Base-by-base conservation (phyloP, 768 basidiomycete genomes). In the Infundibulicybe gibba region DNA sequence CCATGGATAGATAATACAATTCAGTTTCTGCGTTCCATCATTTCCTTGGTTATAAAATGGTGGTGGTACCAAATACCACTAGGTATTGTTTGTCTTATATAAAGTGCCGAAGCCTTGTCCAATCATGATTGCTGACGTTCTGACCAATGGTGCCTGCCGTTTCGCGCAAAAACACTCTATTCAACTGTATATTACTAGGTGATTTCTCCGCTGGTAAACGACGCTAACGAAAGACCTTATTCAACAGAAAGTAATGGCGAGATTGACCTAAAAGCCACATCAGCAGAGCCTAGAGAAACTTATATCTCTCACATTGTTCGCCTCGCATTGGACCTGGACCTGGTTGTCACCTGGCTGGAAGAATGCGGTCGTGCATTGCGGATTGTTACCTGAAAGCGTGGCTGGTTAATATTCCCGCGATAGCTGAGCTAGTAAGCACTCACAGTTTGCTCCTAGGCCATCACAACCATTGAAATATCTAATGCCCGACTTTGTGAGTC, bases 311-410 rank as follows among this genome's bases (percentile, higher is more conserved):
- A 65, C 68, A 52, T 69, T 53, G 46, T 67, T 49, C 5, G 16
- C 41, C 45, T 67, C 65, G 50, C 68, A 69, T 5, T 62, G 56
- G 4, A 64, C 62, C 50, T 68, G 68, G 17, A 63, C 66, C 12
- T 44, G 40, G 13, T 52, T 66, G 32, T 68, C 59, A n/a, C 25
- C 40, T 3, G 60, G 47, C 5, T 51, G n/a, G 42, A 58, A 56
- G 59, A 67, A 66, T 2, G 65, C 67, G 17, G 61, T 61, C 19
- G 52, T 42, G 54, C 68, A 70, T 44, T 47, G 53, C 2, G 60
- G 38, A 34, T 46, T 54, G 20, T 45, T 62, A 49, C 66, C 67
- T 69, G 44, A 12, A 25, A 8, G 32, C 34, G 31, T n/a, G 31
- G 38, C 19, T 37, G 48, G 32, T 40, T 30, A 21, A 16, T 19